Evolutionary conservation across 2,329 filamentous ascomycete genomes (phyloP), one percentile per base, ranked within the genome.

Genomic region (Penicillium italicum): DNA sequence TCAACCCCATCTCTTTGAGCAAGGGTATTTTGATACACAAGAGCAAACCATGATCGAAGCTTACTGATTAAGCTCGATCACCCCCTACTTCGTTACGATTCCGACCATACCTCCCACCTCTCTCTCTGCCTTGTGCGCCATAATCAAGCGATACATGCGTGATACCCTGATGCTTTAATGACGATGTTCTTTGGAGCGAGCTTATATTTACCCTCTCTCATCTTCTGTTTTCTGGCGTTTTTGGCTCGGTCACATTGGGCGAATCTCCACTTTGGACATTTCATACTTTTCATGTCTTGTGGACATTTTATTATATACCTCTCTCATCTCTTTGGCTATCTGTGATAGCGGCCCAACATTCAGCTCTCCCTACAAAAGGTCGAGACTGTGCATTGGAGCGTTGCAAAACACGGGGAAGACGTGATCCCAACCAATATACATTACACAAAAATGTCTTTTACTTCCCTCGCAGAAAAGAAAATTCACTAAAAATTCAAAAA

Each of bases 21-120:
- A 78, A 54, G 75, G 74, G 58, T 81, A 77, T 70, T 81, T 77
- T 66, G 71, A 77, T 59, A 72, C 78, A 52, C 70, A 73, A 64
- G 69, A 75, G 63, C 69, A 72, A 61, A 72, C 72, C 44, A 72
- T 80, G 60, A 78, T 82, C 66, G 75, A 78, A 63, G 79, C 79
- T 47, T 82, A 77, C 62, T 82, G 61, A 49, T 22, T 44, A 44
- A 50, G 20, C 48, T 33, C 37, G 26, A 43, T 30, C 16, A n/a
- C 20, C 16, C 31, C 46, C 34, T n/a, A 55, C 59, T 26, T 8
- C 26, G 10, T 55, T 50, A 55, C 44, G 33, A 49, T 44, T 10
- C 20, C 37, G 28, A 50, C 47, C 31, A 41, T n/a, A 22, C n/a
- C 20, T 12, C 16, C 34, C 11, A 20, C 26, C 36, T 36, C 26